Evolutionary conservation across 805 yeast genomes (phyloP).

Genomic region (Starmerella kuoi): DNA sequence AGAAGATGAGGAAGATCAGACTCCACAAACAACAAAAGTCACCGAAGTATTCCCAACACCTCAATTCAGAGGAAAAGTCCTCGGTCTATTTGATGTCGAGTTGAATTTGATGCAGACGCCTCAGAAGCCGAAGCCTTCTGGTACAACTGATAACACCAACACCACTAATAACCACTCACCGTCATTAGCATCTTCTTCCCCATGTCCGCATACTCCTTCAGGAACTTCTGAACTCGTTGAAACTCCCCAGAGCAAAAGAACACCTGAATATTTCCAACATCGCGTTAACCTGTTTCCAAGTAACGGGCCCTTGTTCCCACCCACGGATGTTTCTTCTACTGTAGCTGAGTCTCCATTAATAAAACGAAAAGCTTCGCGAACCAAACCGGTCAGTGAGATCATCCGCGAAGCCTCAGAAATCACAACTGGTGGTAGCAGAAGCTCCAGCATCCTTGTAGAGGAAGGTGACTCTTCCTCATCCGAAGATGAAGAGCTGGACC

Average conservation of each 20-base stretch:
- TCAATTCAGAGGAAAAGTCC: slow-evolving; percentile 15
- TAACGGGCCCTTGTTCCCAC: background rate
- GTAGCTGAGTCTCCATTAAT: slow-evolving; percentile 14
- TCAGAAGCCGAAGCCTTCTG: slow-evolving; percentile 2
- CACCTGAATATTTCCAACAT: slow-evolving; percentile 18
- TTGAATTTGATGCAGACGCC: slow-evolving; percentile 14
- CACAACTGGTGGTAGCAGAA: background rate
- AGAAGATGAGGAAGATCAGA: background rate
- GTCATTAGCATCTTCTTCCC: slow-evolving; percentile 1
- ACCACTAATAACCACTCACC: background rate
- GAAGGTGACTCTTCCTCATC: background rate
- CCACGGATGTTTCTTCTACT: background rate
- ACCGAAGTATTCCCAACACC: slow-evolving; percentile 21
- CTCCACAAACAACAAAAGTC: background rate
- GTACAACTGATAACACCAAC: no score
- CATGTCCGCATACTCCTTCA: slow-evolving; percentile 1
- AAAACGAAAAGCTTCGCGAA: slow-evolving; percentile 4
- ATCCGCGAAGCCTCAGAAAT: slow-evolving; percentile 13
- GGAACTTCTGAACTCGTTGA: slow-evolving; percentile 2
- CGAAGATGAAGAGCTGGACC: background rate
- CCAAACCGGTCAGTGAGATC: slow-evolving; percentile 15
- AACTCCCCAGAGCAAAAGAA: slow-evolving; percentile 18
- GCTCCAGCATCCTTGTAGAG: background rate
- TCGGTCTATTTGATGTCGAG: slow-evolving; percentile 20
- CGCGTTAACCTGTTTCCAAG: slow-evolving; percentile 10